Percentiles rank a stretch among this genome's conserved stretches.
Evolutionary conservation across 176 grass and related monocot species (phyloP).

Genomic region (Triticum monococcum): DNA sequence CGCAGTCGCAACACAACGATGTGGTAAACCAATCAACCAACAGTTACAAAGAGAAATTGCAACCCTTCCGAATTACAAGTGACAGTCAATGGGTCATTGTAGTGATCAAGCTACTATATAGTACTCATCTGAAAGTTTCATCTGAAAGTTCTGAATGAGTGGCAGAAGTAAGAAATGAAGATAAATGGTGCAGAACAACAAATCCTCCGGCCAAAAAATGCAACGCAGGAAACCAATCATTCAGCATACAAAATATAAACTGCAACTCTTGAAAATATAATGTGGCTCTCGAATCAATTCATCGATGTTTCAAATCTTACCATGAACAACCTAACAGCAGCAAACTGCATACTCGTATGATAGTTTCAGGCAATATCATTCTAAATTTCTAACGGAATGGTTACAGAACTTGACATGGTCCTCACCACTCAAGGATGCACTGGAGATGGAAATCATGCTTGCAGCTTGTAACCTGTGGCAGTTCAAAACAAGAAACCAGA

Average conservation of each 20-base stretch:
- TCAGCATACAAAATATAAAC: not conserved
- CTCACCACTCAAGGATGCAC: conserved; percentile 96
- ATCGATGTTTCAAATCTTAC: not conserved
- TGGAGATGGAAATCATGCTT: conserved; percentile 95
- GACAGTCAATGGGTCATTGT: not conserved
- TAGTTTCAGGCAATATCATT: not conserved
- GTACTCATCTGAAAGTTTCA: not conserved
- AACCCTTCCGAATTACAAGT: not conserved
- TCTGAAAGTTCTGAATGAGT: not conserved
- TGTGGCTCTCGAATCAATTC: not conserved
- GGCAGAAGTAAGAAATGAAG: not conserved
- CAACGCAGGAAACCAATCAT: not conserved
- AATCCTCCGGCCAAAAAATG: not conserved
- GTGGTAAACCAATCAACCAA: not conserved
- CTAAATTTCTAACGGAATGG: not conserved
- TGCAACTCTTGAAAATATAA: not conserved
- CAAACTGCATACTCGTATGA: not conserved
- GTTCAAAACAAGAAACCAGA: not conserved
- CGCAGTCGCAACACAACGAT: not conserved
- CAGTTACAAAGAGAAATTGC: not conserved
- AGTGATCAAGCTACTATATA: not conserved
- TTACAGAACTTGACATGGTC: not conserved
- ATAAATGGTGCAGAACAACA: conserved; percentile 1
- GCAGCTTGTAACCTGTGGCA: conserved; percentile 75
- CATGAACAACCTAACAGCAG: not conserved